These are phyloP conservation scores for Kuraishia borneana DNA, from an alignment of 805 yeast species.

Conservation along the genomic window DNA sequence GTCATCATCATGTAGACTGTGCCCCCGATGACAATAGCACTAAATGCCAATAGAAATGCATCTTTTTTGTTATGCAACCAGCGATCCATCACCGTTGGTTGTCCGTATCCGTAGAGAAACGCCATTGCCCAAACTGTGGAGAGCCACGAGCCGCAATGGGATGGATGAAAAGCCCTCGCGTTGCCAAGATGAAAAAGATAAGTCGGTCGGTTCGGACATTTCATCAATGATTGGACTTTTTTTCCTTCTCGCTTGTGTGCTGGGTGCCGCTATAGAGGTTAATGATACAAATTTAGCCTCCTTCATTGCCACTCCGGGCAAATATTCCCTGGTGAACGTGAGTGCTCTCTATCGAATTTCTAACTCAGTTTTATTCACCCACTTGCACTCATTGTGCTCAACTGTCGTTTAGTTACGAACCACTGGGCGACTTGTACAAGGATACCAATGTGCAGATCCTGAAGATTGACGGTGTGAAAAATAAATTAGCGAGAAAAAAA, in stretches of 20 bases:
- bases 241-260: not conserved
- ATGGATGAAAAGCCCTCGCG: not conserved
- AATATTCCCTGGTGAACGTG: conserved; percentile 3
- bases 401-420: conserved; percentile 32
- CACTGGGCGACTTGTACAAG: conserved; percentile 30
- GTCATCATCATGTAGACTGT: conserved; percentile 5
- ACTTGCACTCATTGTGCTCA: conserved; percentile 34
- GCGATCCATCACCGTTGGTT: conserved; percentile 1
- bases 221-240: not conserved
- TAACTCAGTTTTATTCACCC: conserved; percentile 27
- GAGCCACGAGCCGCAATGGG: not conserved
- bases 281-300: conserved; percentile 2
- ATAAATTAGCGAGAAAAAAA: conserved; percentile 22
- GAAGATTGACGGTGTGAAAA: conserved; percentile 21
- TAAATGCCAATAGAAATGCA: conserved; percentile 5
- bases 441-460: conserved; percentile 22
- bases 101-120: too few species aligned
- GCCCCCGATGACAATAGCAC: conserved; percentile 4
- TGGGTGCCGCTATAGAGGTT: conserved; percentile 1
- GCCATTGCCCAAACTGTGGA: not conserved
- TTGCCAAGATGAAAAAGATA: not conserved
- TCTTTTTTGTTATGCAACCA: not conserved
- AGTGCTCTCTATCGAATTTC: not conserved
- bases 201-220: not conserved
- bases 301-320: conserved; percentile 2